Percentiles rank a stretch among this genome's conserved stretches.
Conservation (phyloP, 2,329 filamentous ascomycete species). For the Didymella segeticola region DNA sequence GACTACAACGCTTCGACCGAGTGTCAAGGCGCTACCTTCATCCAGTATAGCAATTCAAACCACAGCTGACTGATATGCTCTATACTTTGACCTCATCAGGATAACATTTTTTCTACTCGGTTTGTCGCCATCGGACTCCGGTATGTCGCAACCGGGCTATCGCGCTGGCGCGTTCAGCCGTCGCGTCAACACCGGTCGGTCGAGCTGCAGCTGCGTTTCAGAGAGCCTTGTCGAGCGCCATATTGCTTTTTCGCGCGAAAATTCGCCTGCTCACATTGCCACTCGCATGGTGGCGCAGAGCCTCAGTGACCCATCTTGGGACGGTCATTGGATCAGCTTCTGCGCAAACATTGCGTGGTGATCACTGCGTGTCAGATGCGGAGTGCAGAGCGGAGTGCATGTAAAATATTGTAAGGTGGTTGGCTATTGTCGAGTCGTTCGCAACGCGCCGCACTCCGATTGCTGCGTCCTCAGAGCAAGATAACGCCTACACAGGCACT, state of each 20-base stretch:
- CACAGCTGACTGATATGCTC: background rate
- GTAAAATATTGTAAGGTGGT: background rate
- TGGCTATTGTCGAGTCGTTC: background rate
- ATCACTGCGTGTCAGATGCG: conserved; percentile 7
- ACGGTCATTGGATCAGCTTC: background rate
- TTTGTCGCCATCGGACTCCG: background rate
- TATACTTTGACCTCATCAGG: background rate
- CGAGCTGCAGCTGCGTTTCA: background rate
- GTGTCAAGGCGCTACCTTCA: background rate
- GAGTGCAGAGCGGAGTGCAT: conserved; percentile 15
- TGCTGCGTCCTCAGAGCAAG: background rate
- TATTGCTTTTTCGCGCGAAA: conserved; percentile 27
- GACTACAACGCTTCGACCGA: background rate
- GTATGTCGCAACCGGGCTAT: background rate
- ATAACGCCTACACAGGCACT: background rate
- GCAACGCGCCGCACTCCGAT: conserved; percentile 9
- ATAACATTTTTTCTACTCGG: background rate
- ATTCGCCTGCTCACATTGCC: conserved; percentile 10
- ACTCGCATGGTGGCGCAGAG: conserved; percentile 19
- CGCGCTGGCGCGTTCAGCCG: background rate
- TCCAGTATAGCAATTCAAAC: background rate
- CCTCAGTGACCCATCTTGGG: conserved; percentile 11
- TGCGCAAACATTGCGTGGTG: background rate
- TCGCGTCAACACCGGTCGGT: background rate
- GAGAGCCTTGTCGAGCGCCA: background rate